Base-by-base conservation (phyloP, 140 eudicot genomes). In the Anethum foeniculum region DNA sequence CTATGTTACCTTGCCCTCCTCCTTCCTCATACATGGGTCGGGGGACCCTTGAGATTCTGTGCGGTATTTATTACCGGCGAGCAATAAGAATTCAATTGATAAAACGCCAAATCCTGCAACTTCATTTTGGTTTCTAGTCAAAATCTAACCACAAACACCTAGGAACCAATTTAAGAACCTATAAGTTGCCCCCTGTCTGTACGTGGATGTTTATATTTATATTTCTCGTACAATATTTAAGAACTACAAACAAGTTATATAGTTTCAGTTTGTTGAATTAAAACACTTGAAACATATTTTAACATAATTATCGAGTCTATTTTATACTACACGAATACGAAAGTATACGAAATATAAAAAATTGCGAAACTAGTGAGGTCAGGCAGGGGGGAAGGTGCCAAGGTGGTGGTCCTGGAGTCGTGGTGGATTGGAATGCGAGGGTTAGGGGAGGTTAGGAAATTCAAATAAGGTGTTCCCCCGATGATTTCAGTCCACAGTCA, bases 401-500 rank as follows among this genome's bases (percentile, higher is more conserved):
- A 5, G 19, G 64, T 54, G 64, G 69, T 10, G 69, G 68, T n/a
- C 68, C 68, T 60, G 69, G 34, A 60, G 14, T 58, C 30, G 4
- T 0, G 68, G 32, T 58, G 68, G 34, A 3, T 25, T 10, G 34
- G 32, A n/a, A 58, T 58, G 67, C 67, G 67, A 58, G 30, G 32
- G 67, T 7, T 23, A 14, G 14, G 14, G 30, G 69, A 62, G 34
- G 69, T 62, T 62, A 25, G 69, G 69, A 62, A 60, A 62, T 62
- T 62, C 69, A 62, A 62, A 62, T 25, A 11, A 25, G 36, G 69
- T 62, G 69, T 62, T 62, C 69, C 34, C 34, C 69, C 3, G 69
- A 25, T 62, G 69, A 25, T 62, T 62, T 62, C 36, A 62, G 69
- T 62, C 69, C 69, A 23, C 68, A 62, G 69, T 62, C 69, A 62